phyloP scores from a whole-genome alignment of 2,329 filamentous ascomycete genomes.

The Fusarium zealandicum region DNA sequence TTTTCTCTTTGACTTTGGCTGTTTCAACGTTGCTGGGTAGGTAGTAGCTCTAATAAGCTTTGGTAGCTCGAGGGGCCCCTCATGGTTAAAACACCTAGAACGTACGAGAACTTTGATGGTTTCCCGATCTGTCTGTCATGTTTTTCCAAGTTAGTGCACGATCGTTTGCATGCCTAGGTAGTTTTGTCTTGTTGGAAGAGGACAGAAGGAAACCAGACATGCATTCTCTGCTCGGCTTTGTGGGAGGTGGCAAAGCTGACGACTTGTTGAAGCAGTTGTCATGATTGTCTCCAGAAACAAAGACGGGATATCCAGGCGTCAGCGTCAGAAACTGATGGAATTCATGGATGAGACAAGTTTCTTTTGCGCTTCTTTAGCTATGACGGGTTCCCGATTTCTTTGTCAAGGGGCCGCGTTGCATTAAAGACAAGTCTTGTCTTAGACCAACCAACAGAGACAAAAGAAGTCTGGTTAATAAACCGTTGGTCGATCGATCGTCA shows the following conservation, averaged over 20 bases:
- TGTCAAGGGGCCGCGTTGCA: not conserved
- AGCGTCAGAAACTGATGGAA: conserved; percentile 17
- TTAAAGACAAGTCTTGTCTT: conserved; percentile 5
- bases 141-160: conserved; percentile 9
- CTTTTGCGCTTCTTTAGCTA: conserved; percentile 11
- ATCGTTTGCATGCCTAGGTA: conserved; percentile 28
- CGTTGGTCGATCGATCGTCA: conserved; percentile 20
- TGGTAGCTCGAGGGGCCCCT: conserved; percentile 11
- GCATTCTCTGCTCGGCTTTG: conserved; percentile 10
- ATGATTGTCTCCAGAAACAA: not conserved
- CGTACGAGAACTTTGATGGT: not conserved
- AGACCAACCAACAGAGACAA: conserved; percentile 1
- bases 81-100: conserved; percentile 5
- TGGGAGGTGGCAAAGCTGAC: conserved; percentile 19
- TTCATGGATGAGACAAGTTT: conserved; percentile 3
- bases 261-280: conserved; percentile 1
- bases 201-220: not conserved
- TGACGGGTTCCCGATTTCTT: conserved; percentile 5
- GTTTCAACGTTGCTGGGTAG: conserved; percentile 15
- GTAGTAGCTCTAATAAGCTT: conserved; percentile 22
- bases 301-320: not conserved
- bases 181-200: conserved; percentile 5
- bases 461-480: not conserved
- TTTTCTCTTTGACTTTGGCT: not conserved
- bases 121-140: conserved; percentile 29